Evolutionary conservation across 129 eudicot genomes (phyloP), one percentile per base, ranked within the genome.

Genomic region (Apium graveolens): DNA sequence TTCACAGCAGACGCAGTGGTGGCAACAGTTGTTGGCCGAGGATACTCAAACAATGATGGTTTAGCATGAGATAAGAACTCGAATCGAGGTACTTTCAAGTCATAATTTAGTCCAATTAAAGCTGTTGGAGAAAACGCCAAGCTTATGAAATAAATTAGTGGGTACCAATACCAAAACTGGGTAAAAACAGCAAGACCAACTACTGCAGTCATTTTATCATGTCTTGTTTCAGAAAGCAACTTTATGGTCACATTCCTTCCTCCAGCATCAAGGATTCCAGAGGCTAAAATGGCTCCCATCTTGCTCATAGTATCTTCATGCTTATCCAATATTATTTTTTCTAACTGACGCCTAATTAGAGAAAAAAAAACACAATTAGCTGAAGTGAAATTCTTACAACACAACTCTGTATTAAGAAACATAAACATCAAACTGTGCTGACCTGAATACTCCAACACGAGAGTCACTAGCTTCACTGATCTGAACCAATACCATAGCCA

Each of bases 401-500:
- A 46, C 20, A 42, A n/a, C 57, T 42, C 31, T 42, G 24, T 27
- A 26, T 8, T 10, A 73, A 3, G 7, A 44, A 44, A 60, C 32
- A n/a, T 60, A 26, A 74, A 9, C 0, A 39, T 35, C 3, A 3
- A 72, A 72, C 20, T 26, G 7, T 3, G 26, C 27, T 18, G 32
- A 95, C 98, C 98, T 92, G 84, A 96, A 96, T 49, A 96, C 81
- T 72, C 99, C 99, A 70, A 95, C 99, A 77, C 99, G 99, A 75
- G 96, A 90, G 80, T 95, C 99, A 68, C 96, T 92, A 35, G 99
- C 96, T 87, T 95, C 99, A 77, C 88, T 95, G 76, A 78, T 96
- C 86, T 96, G 99, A 76, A 96, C 91, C 99, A 96, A 87, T 46
- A 96, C 99, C 99, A 96, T 96, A 29, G 99, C 97, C 99, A 96